Evolutionary conservation across 352 stramenopile species (phyloP).

Genomic region (Pythium folliculosum): DNA sequence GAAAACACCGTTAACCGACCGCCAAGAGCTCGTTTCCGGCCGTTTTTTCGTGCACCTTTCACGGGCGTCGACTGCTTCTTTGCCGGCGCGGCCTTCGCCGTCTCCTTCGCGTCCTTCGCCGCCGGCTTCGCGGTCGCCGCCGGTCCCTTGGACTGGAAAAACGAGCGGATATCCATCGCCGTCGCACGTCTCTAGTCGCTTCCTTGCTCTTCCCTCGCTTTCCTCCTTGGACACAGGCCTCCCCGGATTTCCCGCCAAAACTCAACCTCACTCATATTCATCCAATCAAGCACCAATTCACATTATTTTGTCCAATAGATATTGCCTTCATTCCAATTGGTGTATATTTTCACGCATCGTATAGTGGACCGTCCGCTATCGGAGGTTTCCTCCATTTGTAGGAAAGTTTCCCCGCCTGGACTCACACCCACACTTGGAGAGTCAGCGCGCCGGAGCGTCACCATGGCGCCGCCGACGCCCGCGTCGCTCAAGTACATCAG

Average conservation of each 20-base stretch:
- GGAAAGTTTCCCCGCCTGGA: neutral
- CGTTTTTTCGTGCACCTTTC: slow-evolving; percentile 18
- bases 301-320: neutral
- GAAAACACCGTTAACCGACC: neutral
- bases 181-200: neutral
- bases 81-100: neutral
- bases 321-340: neutral
- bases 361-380: slow-evolving; percentile 6
- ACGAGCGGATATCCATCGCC: slow-evolving; percentile 84
- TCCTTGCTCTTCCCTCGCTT: neutral
- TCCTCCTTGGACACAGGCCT: neutral
- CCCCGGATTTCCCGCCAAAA: slow-evolving; percentile 32
- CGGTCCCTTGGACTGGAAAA: slow-evolving; percentile 66
- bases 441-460: neutral
- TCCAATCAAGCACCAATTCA: slow-evolving; percentile 17
- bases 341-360: neutral
- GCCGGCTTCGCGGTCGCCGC: slow-evolving; percentile 10
- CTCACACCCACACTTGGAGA: neutral
- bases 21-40: neutral
- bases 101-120: slow-evolving; percentile 8
- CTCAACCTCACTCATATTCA: neutral
- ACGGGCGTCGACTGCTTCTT: slow-evolving; percentile 24
- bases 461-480: slow-evolving; percentile 26
- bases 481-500: slow-evolving; percentile 76
- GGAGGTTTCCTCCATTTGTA: neutral